Evolutionary conservation across 2,329 filamentous ascomycete species (phyloP), one percentile per base, ranked within the genome.

Genomic region (Beauveria sp.): DNA sequence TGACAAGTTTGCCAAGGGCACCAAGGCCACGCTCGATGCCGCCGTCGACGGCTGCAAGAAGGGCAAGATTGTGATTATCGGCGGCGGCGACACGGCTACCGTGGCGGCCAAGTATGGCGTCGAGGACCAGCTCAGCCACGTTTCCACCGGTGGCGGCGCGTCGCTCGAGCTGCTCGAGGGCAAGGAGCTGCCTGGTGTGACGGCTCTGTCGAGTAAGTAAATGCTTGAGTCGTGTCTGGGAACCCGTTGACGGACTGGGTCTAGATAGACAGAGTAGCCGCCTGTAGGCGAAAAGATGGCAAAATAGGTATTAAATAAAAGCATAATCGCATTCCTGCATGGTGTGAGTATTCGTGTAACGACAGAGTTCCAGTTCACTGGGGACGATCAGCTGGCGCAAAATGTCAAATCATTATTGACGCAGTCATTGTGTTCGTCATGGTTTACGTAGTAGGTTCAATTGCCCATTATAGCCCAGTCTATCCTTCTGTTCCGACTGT

Each of bases 61-160:
- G 65, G 93, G 92, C 76, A 93, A 95, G 83, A 96, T 95, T 71
- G 95, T 98, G 76, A 98, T 99, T 79, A 97, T 99, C 67, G 95
- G 95, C 65, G 95, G 95, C 76, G 95, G 95, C 78, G 95, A 99
- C 79, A 99, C 95, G 57, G 95, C 95, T 56, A 99, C 95, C 64
- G 95, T 98, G 53, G 95, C 95, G 60, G 93, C 93, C 76, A 97
- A 99, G 84, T 99, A 96, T 77, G 88, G 88, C 61, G 93, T 91
- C 66, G 95, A 99, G 84, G 87, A 91, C 78, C 96, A 98, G 87
- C 85, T 98, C 73, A 97, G 92, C 82, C 95, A 99, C 81, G 95
- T 99, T 66, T 96, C 92, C 56, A 99, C 95, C 38, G 95, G 95
- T 69, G 95, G 95, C 73, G 95, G 95, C 79, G 95, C 95, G 68